These are phyloP conservation scores for Asclepias syriaca DNA, from an alignment of 257 asterid genomes.

Conservation along the genomic window DNA sequence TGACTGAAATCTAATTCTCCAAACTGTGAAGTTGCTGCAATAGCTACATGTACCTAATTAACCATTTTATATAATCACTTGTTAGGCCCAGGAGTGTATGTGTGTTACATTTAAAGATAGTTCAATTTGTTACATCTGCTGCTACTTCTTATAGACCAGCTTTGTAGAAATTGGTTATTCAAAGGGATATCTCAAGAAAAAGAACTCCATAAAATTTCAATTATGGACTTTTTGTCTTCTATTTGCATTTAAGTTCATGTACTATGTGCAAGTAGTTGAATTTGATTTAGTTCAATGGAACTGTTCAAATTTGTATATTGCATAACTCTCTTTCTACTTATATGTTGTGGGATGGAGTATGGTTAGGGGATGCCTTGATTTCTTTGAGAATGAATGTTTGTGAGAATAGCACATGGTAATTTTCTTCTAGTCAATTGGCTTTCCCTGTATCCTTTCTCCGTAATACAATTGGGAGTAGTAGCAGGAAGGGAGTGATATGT, in stretches of 20 bases:
- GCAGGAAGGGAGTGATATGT: too few relatives aligned
- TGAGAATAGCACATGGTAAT: too few relatives aligned
- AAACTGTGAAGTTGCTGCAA: not conserved
- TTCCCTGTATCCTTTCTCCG: not conserved
- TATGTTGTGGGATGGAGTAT: not conserved
- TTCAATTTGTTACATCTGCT: not conserved
- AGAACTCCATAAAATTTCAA: not conserved
- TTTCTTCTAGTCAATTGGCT: not conserved
- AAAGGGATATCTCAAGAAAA: not conserved
- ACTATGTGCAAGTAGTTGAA: not conserved
- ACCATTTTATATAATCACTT: not conserved
- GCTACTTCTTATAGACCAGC: not conserved
- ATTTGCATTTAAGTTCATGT: not conserved
- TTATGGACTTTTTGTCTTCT: not conserved
- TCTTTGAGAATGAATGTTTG: not conserved
- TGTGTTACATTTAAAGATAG: not conserved
- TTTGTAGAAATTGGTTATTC: not conserved
- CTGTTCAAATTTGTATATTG: not conserved
- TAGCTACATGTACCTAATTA: not conserved
- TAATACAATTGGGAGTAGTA: not conserved
- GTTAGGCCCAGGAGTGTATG: not conserved
- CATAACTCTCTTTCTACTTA: not conserved
- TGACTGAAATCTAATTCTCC: slow-evolving; percentile 27
- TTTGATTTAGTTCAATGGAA: not conserved
- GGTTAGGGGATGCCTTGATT: not conserved